Percentiles rank a stretch among this genome's conserved stretches.
Evolutionary conservation across 2,329 filamentous ascomycete genomes (phyloP).

Genomic region (Colletotrichum camelliae): DNA sequence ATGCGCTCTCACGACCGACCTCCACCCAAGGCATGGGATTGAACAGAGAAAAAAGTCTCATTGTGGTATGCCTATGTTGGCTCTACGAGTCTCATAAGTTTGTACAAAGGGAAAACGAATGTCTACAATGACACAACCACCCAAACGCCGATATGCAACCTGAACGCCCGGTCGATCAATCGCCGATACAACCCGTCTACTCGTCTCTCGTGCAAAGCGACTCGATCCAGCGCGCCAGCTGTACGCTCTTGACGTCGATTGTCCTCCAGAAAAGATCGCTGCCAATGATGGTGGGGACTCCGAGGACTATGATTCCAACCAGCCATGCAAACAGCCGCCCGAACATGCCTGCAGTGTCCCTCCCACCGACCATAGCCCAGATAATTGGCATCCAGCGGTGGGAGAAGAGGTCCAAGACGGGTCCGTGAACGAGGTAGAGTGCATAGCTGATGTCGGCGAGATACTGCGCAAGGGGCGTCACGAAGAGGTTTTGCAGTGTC

Average conservation of each 20-base stretch:
- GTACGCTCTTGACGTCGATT: constrained; percentile 53
- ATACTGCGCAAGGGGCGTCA: constrained; percentile 55
- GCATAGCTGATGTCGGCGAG: constrained; percentile 62
- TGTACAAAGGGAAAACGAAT: background rate
- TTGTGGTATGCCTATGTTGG: background rate
- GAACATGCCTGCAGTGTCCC: constrained; percentile 37
- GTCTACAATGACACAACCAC: background rate
- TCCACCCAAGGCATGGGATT: background rate
- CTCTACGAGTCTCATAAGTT: background rate
- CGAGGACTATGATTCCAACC: constrained; percentile 40
- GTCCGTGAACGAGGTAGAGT: constrained; percentile 64
- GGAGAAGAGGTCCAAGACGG: constrained; percentile 46
- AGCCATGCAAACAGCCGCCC: constrained; percentile 37
- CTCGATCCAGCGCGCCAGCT: constrained; percentile 56
- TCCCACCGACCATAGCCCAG: constrained; percentile 33
- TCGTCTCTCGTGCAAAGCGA: constrained; percentile 19
- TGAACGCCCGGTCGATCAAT: background rate
- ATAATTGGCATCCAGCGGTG: constrained; percentile 20
- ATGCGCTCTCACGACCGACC: background rate
- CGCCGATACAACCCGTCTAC: background rate
- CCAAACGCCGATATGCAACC: background rate
- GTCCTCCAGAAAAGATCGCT: constrained; percentile 65
- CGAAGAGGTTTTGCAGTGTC: constrained; percentile 43
- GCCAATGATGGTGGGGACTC: constrained; percentile 52
- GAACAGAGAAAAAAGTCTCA: background rate